Evolutionary conservation across 192 early-diverging fungal genomes (phyloP).

Genomic region (Coemansia sp.): DNA sequence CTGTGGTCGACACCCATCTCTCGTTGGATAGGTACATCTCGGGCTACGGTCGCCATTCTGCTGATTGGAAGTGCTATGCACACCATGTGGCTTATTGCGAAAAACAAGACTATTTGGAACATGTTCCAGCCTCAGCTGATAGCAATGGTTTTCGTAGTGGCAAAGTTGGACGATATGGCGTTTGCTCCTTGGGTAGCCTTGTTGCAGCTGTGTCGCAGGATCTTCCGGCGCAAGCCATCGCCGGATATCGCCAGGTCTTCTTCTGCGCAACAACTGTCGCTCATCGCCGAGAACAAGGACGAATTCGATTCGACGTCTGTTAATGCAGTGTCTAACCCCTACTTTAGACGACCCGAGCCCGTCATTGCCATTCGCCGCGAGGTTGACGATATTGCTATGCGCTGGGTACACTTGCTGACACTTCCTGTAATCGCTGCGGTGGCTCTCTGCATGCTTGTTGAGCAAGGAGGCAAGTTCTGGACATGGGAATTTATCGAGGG

Average conservation of each 20-base stretch:
- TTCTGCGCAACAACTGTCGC: background rate
- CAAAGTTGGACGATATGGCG: background rate
- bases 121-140: background rate
- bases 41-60: background rate
- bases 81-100: background rate
- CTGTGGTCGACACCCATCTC: slow-evolving; percentile 1
- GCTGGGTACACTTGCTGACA: slow-evolving; percentile 2
- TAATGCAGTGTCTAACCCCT: background rate
- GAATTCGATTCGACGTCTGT: background rate
- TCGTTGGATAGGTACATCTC: slow-evolving; percentile 6
- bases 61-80: background rate
- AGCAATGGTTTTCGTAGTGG: background rate
- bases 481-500: slow-evolving; percentile 2
- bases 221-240: background rate
- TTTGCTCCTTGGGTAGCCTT: slow-evolving; percentile 6
- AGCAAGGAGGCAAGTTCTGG: background rate
- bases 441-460: background rate
- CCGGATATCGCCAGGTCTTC: background rate
- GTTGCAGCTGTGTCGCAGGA: background rate
- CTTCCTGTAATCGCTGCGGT: background rate
- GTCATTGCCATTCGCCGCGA: slow-evolving; percentile 3
- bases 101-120: too few relatives aligned
- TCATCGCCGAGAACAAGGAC: background rate
- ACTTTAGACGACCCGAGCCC: slow-evolving; percentile 16
- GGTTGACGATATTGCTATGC: slow-evolving; percentile 11